Evolutionary conservation across 2,329 filamentous ascomycete genomes (phyloP).

Genomic region (Septoria linicola): DNA sequence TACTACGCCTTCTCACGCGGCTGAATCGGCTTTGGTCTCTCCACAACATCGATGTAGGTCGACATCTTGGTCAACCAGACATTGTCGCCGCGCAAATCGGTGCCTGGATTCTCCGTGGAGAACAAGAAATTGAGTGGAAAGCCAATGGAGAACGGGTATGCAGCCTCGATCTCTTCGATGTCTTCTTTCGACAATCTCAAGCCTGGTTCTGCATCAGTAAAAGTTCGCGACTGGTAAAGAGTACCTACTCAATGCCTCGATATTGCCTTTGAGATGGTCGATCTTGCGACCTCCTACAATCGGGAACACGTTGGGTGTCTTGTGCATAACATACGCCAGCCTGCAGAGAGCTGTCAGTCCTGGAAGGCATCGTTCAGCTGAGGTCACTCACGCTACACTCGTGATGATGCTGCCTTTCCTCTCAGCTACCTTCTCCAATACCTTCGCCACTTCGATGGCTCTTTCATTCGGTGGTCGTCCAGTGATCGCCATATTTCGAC

Average conservation of each 20-base stretch:
- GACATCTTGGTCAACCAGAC: conserved; percentile 28
- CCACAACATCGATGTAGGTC: conserved; percentile 18
- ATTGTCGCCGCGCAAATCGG: conserved; percentile 35
- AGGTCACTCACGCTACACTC: conserved; percentile 38
- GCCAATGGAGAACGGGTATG: conserved; percentile 61
- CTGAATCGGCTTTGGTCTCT: conserved; percentile 22
- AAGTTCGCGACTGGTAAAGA: too few relatives aligned
- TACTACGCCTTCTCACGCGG: conserved; percentile 9
- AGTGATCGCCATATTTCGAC: conserved; percentile 9
- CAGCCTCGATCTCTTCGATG: conserved; percentile 64
- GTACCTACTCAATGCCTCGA: conserved; percentile 58
- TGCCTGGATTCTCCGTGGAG: conserved; percentile 26
- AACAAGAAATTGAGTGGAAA: conserved; percentile 65
- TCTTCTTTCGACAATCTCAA: conserved; percentile 61
- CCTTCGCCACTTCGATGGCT: conserved; percentile 48
- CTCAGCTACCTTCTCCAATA: conserved; percentile 60
- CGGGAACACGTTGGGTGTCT: conserved; percentile 65
- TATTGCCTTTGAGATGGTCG: conserved; percentile 67
- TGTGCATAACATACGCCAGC: conserved; percentile 71
- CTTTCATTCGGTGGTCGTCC: conserved; percentile 2
- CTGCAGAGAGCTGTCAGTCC: conserved; percentile 5
- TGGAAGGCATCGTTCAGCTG: too few relatives aligned
- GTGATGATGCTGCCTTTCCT: conserved; percentile 47
- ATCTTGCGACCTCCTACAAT: conserved; percentile 69
- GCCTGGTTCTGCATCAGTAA: background rate